Base-by-base conservation (phyloP, 1,284 basidiomycete genomes). In the Salmacisia buchloeana region DNA sequence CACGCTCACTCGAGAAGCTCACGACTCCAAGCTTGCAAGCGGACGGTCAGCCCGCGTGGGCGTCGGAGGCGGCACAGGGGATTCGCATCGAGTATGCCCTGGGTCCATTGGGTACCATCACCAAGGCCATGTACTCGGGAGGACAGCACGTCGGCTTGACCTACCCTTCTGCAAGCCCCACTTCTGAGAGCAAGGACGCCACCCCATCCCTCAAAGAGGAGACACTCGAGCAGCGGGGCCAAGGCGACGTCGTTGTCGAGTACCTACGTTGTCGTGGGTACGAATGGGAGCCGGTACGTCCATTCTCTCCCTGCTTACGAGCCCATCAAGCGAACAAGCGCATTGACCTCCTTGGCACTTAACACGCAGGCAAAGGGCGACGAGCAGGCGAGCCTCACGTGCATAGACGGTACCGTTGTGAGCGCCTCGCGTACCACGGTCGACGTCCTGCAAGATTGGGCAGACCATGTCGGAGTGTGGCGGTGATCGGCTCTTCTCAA, bases 271-370 rank as follows among this genome's bases (percentile, higher is more conserved):
- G 88, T 68, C 84, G 84, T 4, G 88, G 87, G 3, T 94, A 92
- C 86, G 85, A 87, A 66, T 97, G 93, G 93, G 82, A 82, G 46
- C 91, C 91, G 25, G 89, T 89, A 74, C 72, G 88, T 83, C 29
- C 18, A n/a, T 31, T 31, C 13, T 49, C 10, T 15, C n/a, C n/a
- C n/a, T n/a, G n/a, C n/a, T n/a, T n/a, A n/a, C n/a, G n/a, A n/a
- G n/a, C n/a, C n/a, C n/a, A n/a, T n/a, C n/a, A n/a, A n/a, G n/a
- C n/a, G n/a, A n/a, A n/a, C n/a, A n/a, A n/a, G n/a, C n/a, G n/a
- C n/a, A n/a, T n/a, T n/a, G n/a, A n/a, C n/a, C n/a, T n/a, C n/a
- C n/a, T n/a, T n/a, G n/a, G n/a, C 36, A 43, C 39, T 38, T 38
- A n/a, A 10, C 25, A 1, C 21, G 6, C 35, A 41, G 38, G 35